Evolutionary conservation across 805 yeast genomes (phyloP).

Genomic region (Yamadazyma laniorum): DNA sequence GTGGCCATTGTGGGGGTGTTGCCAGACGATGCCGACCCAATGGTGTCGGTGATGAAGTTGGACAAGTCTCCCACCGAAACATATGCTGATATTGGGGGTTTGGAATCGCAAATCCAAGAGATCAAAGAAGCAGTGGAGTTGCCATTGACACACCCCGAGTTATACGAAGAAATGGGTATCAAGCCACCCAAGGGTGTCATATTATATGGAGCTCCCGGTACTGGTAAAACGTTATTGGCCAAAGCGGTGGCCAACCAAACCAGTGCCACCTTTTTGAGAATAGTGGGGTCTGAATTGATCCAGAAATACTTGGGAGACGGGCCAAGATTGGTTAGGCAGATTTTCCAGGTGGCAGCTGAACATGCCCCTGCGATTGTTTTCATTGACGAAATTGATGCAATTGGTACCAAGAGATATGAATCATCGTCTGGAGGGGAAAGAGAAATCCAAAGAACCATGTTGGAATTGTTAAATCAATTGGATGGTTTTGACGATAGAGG

Average conservation of each 20-base stretch:
- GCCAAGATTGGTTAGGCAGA: slow-evolving; percentile 89
- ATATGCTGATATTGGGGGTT: slow-evolving; percentile 96
- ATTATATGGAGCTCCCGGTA: slow-evolving; percentile 96
- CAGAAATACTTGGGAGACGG: slow-evolving; percentile 98
- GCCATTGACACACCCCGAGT: slow-evolving; percentile 93
- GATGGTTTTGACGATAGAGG: slow-evolving; percentile 98
- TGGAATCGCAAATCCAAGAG: slow-evolving; percentile 94
- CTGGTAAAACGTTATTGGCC: slow-evolving; percentile 93
- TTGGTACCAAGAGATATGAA: slow-evolving; percentile 97
- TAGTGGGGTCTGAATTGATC: slow-evolving; percentile 95
- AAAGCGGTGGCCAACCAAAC: slow-evolving; percentile 99
- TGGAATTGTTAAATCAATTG: slow-evolving; percentile 89
- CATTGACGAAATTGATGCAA: slow-evolving; percentile 98
- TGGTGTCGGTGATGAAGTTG: slow-evolving; percentile 95
- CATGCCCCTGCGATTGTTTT: slow-evolving; percentile 98
- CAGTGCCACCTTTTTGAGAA: slow-evolving; percentile 90
- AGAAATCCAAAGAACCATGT: slow-evolving; percentile 96
- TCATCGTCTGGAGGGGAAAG: slow-evolving; percentile 97
- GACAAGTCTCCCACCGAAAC: slow-evolving; percentile 97
- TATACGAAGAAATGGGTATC: slow-evolving; percentile 98
- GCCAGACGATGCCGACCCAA: slow-evolving; percentile 96
- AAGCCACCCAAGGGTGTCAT: slow-evolving; percentile 98
- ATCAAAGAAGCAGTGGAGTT: slow-evolving; percentile 96
- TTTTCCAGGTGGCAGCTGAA: slow-evolving; percentile 94
- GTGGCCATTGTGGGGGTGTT: slow-evolving; percentile 97